Percentiles rank a stretch among this genome's conserved stretches.
Conservation (phyloP, 208 protist genomes). For the Wallacemonas sp. region DNA sequence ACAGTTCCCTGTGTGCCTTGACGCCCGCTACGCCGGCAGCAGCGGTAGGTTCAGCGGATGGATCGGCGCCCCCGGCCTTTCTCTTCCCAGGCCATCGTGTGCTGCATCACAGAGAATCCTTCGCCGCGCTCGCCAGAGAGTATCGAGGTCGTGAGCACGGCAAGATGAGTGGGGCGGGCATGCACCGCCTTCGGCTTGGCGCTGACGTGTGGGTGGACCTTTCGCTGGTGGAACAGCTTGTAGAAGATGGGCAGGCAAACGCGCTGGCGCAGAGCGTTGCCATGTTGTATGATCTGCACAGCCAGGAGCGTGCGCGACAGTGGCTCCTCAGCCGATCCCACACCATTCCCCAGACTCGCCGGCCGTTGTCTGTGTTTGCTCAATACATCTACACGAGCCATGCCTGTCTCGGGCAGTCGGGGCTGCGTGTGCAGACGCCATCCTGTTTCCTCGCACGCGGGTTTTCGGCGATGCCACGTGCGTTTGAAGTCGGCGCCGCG, state of each 20-base stretch:
- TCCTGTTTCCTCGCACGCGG: slow-evolving; percentile 65
- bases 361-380: slow-evolving; percentile 29
- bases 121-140: not conserved
- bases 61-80: not conserved
- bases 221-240: slow-evolving; percentile 85
- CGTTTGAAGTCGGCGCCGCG: slow-evolving; percentile 88
- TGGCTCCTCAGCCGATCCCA: slow-evolving; percentile 8
- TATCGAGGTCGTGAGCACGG: slow-evolving; percentile 14
- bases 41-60: not conserved
- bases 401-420: slow-evolving; percentile 23
- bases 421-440: slow-evolving; percentile 69
- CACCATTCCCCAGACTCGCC: not conserved
- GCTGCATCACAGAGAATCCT: slow-evolving; percentile 11
- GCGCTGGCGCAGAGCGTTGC: slow-evolving; percentile 84
- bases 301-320: slow-evolving; percentile 1
- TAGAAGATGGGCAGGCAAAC: slow-evolving; percentile 89
- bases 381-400: slow-evolving; percentile 45
- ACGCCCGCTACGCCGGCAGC: no score
- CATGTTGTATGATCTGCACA: slow-evolving; percentile 55
- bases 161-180: slow-evolving; percentile 59
- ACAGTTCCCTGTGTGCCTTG: no score
- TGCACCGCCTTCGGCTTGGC: slow-evolving; percentile 44
- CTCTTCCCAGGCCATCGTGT: slow-evolving; percentile 2
- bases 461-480: slow-evolving; percentile 70
- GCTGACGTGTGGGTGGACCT: slow-evolving; percentile 76